A percentile compares a stretch with the other conserved stretches of the same genome.
Conservation (phyloP, 2,329 filamentous ascomycete genomes). For the Tolypocladium ovalisporum region DNA sequence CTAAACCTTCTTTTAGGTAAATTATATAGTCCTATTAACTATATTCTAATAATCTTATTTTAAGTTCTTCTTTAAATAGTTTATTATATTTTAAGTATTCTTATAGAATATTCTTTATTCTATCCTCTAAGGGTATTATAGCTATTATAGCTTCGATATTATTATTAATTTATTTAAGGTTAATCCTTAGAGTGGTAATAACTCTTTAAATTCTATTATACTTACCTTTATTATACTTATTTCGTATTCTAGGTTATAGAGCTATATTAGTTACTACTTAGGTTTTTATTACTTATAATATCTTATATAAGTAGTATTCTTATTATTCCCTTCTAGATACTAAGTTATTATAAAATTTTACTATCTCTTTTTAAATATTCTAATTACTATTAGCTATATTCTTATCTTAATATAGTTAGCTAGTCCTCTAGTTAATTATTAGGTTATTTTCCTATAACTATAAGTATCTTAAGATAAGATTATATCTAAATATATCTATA, state of each 20-base stretch:
- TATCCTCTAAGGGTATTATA: not conserved
- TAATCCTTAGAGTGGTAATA: not conserved
- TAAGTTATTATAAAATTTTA: not conserved
- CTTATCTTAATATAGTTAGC: not conserved
- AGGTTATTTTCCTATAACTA: not conserved
- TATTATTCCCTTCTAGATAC: not conserved
- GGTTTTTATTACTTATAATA: not conserved
- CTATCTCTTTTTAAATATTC: not conserved
- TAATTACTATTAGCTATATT: not conserved
- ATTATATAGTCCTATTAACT: slow-evolving; percentile 4
- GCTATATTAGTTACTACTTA: not conserved
- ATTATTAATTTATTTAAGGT: not conserved
- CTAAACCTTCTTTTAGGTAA: not conserved
- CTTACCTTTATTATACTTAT: not conserved
- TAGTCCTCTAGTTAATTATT: not conserved
- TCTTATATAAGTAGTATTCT: not conserved
- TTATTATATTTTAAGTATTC: slow-evolving; percentile 5
- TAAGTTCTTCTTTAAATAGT: slow-evolving; percentile 3
- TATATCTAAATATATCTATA: not conserved
- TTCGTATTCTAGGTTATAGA: not conserved
- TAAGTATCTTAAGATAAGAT: not conserved
- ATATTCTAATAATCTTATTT: slow-evolving; percentile 2
- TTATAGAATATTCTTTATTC: not conserved
- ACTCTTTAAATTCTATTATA: not conserved
- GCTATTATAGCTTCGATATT: not conserved